Percentiles rank a stretch among this genome's conserved stretches.
These are phyloP conservation scores for Fusarium humuli DNA, from an alignment of 2,329 filamentous ascomycete genomes.

Conservation along the genomic window DNA sequence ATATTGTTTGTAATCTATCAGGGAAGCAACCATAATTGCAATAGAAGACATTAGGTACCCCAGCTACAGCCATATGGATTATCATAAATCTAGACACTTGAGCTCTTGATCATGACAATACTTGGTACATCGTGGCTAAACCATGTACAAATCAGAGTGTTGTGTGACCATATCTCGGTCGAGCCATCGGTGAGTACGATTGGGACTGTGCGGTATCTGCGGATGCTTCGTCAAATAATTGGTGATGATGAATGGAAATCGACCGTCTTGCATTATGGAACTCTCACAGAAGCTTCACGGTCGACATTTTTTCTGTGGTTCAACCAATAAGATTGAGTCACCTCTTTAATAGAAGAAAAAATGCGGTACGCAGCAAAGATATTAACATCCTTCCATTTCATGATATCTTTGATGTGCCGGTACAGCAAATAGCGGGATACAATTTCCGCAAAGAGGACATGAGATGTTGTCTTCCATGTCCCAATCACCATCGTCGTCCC, in stretches of 20 bases:
- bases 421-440: conserved; percentile 69
- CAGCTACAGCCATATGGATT: not conserved
- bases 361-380: not conserved
- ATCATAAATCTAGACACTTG: not conserved
- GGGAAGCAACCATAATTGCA: not conserved
- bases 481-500: conserved; percentile 47
- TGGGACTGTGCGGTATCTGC: conserved; percentile 6
- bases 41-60: not conserved
- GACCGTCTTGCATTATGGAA: not conserved
- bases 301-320: not conserved
- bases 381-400: conserved; percentile 46
- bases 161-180: conserved; percentile 37
- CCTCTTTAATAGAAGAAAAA: not conserved
- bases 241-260: not conserved
- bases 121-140: conserved; percentile 25
- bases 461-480: conserved; percentile 45
- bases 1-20: not conserved
- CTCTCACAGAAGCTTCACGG: not conserved
- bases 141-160: conserved; percentile 33
- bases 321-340: not conserved
- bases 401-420: conserved; percentile 62
- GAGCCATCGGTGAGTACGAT: conserved; percentile 37
- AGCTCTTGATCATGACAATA: conserved; percentile 7
- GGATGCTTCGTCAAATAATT: conserved; percentile 2
- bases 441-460: conserved; percentile 64